Evolutionary conservation across 352 stramenopile genomes (phyloP), one percentile per base, ranked within the genome.

Genomic region (Pythium phragmiticola): DNA sequence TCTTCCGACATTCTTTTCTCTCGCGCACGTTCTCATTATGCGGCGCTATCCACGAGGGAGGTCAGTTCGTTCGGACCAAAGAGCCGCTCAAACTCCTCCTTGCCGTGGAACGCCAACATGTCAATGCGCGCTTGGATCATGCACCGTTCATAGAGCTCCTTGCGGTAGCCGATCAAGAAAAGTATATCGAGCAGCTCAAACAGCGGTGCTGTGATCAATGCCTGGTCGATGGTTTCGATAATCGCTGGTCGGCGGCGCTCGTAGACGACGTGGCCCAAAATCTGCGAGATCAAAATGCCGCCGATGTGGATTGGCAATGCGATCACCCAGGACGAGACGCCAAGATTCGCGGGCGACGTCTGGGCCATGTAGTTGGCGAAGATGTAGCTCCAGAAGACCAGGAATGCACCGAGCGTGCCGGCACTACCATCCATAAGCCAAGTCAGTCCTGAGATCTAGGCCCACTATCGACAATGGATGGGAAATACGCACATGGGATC

Each of bases 231-330:
- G 58, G 84, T 95, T 60, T 96, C 85, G 6, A 96, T 72, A 0
- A 97, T 73, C 52, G 89, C 88, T 0, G 89, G 89, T 46, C 92
- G 89, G 57, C 85, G 82, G 42, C 84, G 75, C 62, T 96, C 89
- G 45, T 89, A 94, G n/a, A 96, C 75, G 12, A 76, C 82, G 63
- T 96, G 88, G 36, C 85, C 89, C 58, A 94, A 85, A 61, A 97
- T 93, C 69, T 97, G 79, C 14, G 47, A 39, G 54, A 89, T 82
- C 89, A 88, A 96, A 6, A 37, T 37, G 2, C 74, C 74, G 19
- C 66, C 67, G 7, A 80, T 58, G 67, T 96, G 82, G 16, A 89
- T 69, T 11, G 53, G 71, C 13, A 90, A 53, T 12, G 78, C 82
- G 14, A 92, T 56, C 45, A 80, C 55, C 83, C 83, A 89, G 16